Evolutionary conservation across 768 basidiomycete genomes (phyloP).

Genomic region (Pholiota molesta): DNA sequence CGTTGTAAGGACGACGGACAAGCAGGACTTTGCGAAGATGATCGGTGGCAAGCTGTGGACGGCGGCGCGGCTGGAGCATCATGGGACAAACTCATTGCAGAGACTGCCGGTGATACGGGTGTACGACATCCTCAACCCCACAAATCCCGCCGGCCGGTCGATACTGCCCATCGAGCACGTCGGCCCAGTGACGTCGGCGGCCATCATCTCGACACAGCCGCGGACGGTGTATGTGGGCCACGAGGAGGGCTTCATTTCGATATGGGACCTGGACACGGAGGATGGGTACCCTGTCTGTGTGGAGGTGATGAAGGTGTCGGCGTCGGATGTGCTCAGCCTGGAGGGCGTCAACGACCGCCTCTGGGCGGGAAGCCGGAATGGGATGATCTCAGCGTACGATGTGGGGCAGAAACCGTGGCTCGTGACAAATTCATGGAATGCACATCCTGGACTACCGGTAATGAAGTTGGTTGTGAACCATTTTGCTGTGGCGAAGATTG

Average conservation of each 20-base stretch:
- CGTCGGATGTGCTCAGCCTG: slow-evolving; percentile 80
- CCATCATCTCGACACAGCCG: slow-evolving; percentile 70
- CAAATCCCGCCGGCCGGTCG: slow-evolving; percentile 49
- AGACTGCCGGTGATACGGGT: slow-evolving; percentile 77
- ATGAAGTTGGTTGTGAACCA: slow-evolving; percentile 70
- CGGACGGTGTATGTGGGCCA: slow-evolving; percentile 83
- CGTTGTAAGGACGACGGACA: slow-evolving; percentile 74
- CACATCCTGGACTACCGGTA: slow-evolving; percentile 72
- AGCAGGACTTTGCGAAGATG: slow-evolving; percentile 77
- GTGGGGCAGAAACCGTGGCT: slow-evolving; percentile 76
- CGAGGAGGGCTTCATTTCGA: slow-evolving; percentile 85
- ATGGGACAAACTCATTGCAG: slow-evolving; percentile 36
- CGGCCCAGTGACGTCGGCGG: slow-evolving; percentile 82
- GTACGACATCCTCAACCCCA: slow-evolving; percentile 73
- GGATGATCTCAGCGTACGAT: slow-evolving; percentile 83
- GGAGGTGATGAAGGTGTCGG: slow-evolving; percentile 79
- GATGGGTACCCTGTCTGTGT: slow-evolving; percentile 66
- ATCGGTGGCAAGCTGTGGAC: slow-evolving; percentile 86
- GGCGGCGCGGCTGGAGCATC: slow-evolving; percentile 56
- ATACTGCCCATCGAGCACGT: slow-evolving; percentile 69
- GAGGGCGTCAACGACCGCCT: slow-evolving; percentile 83
- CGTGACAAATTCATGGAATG: slow-evolving; percentile 86
- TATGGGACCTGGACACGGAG: slow-evolving; percentile 68
- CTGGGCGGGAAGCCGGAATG: slow-evolving; percentile 88
- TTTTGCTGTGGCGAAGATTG: slow-evolving; percentile 69